A percentile compares a stretch with the other conserved stretches of the same genome.
phyloP scores from a whole-genome alignment of 2,329 filamentous ascomycete species.

The Diaporthe batatas region DNA sequence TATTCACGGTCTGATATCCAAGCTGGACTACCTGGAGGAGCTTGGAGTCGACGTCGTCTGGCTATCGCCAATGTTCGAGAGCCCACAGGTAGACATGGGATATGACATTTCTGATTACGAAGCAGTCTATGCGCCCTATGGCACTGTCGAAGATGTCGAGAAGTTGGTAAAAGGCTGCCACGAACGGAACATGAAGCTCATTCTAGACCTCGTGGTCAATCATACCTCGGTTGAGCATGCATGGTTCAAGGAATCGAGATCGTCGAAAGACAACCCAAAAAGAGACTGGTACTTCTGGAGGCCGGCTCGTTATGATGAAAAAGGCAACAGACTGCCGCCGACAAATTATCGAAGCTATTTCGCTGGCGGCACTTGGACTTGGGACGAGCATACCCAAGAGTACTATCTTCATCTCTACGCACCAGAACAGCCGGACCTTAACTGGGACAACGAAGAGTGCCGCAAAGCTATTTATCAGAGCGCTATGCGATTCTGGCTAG shows the following conservation, averaged over 20 bases:
- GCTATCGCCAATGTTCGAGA: constrained; percentile 66
- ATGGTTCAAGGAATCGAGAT: constrained; percentile 70
- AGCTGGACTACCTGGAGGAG: constrained; percentile 73
- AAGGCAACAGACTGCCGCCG: constrained; percentile 69
- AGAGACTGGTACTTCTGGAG: constrained; percentile 78
- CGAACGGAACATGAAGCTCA: constrained; percentile 71
- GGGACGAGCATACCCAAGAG: constrained; percentile 63
- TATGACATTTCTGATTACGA: constrained; percentile 81
- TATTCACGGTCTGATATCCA: constrained; percentile 67
- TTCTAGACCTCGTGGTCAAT: constrained; percentile 81
- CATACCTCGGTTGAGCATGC: constrained; percentile 71
- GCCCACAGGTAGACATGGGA: constrained; percentile 76
- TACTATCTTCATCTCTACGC: constrained; percentile 75
- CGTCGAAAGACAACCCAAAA: constrained; percentile 63
- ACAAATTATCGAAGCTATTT: constrained; percentile 69
- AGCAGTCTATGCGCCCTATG: constrained; percentile 75
- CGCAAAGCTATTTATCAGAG: constrained; percentile 75
- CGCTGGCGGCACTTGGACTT: constrained; percentile 64
- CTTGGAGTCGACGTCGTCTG: constrained; percentile 74
- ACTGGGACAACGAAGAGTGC: constrained; percentile 79
- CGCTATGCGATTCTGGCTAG: constrained; percentile 80
- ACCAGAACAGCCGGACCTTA: constrained; percentile 79
- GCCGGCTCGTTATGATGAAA: constrained; percentile 63
- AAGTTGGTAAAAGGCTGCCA: constrained; percentile 72
- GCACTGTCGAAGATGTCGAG: constrained; percentile 76